Conservation (phyloP, 768 basidiomycete genomes). For the Clavaria fumosa region DNA sequence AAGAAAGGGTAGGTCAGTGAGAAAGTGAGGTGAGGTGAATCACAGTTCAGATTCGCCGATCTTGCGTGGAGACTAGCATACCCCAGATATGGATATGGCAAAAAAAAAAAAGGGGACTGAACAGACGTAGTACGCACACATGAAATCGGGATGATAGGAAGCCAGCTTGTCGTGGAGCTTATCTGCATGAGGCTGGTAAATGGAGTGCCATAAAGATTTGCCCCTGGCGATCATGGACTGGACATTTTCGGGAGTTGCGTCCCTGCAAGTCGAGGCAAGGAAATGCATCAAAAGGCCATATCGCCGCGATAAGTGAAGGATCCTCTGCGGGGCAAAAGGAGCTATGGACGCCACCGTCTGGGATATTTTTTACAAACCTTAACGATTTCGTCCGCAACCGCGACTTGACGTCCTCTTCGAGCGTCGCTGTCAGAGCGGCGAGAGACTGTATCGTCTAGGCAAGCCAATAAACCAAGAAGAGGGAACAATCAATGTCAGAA, state of each 20-base stretch:
- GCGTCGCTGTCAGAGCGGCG: slow-evolving; percentile 54
- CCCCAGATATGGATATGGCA: too few species aligned
- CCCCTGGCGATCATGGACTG: slow-evolving; percentile 57
- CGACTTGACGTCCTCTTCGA: slow-evolving; percentile 70
- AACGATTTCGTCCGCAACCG: slow-evolving; percentile 50
- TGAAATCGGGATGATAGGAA: slow-evolving; percentile 87
- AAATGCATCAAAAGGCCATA: slow-evolving; percentile 10
- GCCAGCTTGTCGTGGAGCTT: slow-evolving; percentile 81
- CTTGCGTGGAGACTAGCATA: too few species aligned
- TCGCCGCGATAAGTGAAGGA: slow-evolving; percentile 5
- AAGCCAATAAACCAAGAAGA: slow-evolving; percentile 1
- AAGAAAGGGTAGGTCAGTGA: slow-evolving; percentile 17
- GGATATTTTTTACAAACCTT: slow-evolving; percentile 52
- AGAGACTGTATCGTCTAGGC: slow-evolving; percentile 69
- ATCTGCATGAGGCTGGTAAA: slow-evolving; percentile 79
- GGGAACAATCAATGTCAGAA: background rate
- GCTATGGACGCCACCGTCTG: too few species aligned
- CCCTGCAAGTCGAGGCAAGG: slow-evolving; percentile 24
- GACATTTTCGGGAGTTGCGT: slow-evolving; percentile 45
- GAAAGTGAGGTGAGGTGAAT: background rate
- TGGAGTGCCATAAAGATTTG: slow-evolving; percentile 62
- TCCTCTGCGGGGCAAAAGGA: too few species aligned
- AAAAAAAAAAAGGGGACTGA: slow-evolving; percentile 9
- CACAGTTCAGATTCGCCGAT: too few species aligned
- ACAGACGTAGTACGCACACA: slow-evolving; percentile 51